Conservation (phyloP, 805 yeast genomes). For the Wickerhamiella sergipiensis region DNA sequence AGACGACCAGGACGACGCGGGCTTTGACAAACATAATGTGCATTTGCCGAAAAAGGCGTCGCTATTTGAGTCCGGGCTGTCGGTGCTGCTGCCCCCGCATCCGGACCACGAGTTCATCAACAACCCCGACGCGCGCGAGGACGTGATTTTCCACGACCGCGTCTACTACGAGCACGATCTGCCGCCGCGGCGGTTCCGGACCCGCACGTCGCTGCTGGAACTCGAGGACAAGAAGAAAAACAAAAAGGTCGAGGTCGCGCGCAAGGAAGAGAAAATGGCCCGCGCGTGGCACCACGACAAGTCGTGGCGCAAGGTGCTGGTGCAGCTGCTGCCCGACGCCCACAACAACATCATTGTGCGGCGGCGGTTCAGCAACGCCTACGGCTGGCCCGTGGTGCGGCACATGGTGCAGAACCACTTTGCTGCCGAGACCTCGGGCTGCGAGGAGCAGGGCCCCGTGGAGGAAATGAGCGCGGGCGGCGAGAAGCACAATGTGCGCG, state of each 20-base stretch:
- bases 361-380: conserved; percentile 79
- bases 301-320: conserved; percentile 86
- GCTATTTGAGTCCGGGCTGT: conserved; percentile 63
- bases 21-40: conserved; percentile 7
- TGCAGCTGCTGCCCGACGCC: conserved; percentile 79
- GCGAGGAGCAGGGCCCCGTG: conserved; percentile 3
- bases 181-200: conserved; percentile 37
- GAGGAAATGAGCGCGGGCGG: not conserved
- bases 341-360: conserved; percentile 88
- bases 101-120: conserved; percentile 56
- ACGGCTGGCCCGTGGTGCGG: conserved; percentile 88
- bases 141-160: conserved; percentile 70
- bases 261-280: conserved; percentile 69
- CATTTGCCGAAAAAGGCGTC: conserved; percentile 39
- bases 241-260: conserved; percentile 24
- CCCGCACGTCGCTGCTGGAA: conserved; percentile 3
- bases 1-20: conserved; percentile 12
- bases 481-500: not conserved
- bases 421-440: conserved; percentile 3
- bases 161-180: conserved; percentile 51
- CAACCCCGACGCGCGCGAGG: conserved; percentile 51
- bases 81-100: conserved; percentile 64
- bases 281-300: conserved; percentile 72
- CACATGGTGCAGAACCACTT: conserved; percentile 65
- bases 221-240: conserved; percentile 5